A percentile compares a stretch with the other conserved stretches of the same genome.
These are phyloP conservation scores for Fusarium sp. DNA, from an alignment of 2,329 filamentous ascomycete species.

Conservation along the genomic window DNA sequence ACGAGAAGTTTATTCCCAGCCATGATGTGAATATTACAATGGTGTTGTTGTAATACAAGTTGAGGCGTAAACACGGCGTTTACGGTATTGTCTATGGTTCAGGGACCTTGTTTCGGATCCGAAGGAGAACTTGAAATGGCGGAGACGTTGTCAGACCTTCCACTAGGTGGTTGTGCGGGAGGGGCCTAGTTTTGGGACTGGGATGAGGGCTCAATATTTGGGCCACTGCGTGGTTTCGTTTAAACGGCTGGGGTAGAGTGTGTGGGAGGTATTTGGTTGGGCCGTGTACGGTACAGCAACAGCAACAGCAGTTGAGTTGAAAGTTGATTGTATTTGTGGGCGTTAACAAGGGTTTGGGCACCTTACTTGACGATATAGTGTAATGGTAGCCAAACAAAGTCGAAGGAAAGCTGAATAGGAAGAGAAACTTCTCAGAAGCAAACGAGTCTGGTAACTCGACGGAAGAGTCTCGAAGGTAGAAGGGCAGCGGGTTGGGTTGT, in stretches of 20 bases:
- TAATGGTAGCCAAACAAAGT: neutral
- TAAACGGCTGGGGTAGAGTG: neutral
- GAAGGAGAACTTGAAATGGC: neutral
- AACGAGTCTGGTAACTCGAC: constrained; percentile 19
- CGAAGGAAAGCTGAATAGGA: neutral
- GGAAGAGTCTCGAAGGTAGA: neutral
- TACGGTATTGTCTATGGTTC: neutral
- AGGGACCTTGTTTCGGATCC: neutral
- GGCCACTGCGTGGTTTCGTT: neutral
- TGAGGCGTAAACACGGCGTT: neutral
- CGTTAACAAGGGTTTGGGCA: constrained; percentile 1
- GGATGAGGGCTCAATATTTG: constrained; percentile 4
- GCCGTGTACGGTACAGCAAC: neutral
- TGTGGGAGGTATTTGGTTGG: constrained; percentile 2
- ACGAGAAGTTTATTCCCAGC: constrained; percentile 64
- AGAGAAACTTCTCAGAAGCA: neutral
- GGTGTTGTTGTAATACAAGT: neutral
- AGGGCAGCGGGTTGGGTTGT: constrained; percentile 5
- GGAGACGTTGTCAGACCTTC: constrained; percentile 10
- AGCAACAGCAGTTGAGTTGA: neutral
- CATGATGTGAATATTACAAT: constrained; percentile 39
- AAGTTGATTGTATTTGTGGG: constrained; percentile 3
- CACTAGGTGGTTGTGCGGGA: constrained; percentile 8
- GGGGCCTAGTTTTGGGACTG: neutral
- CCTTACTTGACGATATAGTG: neutral